Evolutionary conservation across 2,329 filamentous ascomycete species (phyloP), one percentile per base, ranked within the genome.

Genomic region (Intubia oerlemansii): DNA sequence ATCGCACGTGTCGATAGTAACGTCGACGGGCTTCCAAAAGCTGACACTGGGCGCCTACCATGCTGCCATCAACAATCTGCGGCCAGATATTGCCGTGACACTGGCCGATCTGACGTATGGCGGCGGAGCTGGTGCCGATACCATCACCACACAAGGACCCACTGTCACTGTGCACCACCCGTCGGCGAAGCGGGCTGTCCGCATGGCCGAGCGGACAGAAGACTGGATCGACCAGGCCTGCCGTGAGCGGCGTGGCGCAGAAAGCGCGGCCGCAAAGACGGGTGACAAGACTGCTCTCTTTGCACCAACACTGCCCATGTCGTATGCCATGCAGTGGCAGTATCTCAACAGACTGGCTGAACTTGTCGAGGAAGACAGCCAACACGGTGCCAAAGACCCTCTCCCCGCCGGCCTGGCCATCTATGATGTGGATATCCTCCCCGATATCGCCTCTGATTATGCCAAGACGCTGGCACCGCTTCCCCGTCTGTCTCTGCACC

Each of bases 181-280:
- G 4, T 66, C 72, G 3, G 53, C 61, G 8, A 92, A 90, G 50
- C 65, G 84, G 25, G 66, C 76, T 26, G 59, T 69, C 20, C 82
- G 79, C 42, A 93, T 92, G 71, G 73, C 70, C 15, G 81, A 88
- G 43, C 63, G 85, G 32, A 92, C 80, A 1, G 76, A 88, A 44
- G 62, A 66, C 21, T 95, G 82, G 80, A 56, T 85, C 12, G 63
- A 67, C 15, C 65, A 76, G 36, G 67, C 81, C 28, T 56, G 82
- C 20, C 50, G 52, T 11, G 45, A 51, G n/a, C 17, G 46, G 54
- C 30, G 49, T 46, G 9, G 13, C 22, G 4, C 12, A n/a, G 11
- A 11, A 6, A 7, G 20, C 29, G n/a, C 12, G 22, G 22, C 11
- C 5, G 47, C 54, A 16, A 15, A 24, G 21, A 24, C 22, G 21